phyloP scores from a whole-genome alignment of 345 rosid species.

The Sonneratia alba region DNA sequence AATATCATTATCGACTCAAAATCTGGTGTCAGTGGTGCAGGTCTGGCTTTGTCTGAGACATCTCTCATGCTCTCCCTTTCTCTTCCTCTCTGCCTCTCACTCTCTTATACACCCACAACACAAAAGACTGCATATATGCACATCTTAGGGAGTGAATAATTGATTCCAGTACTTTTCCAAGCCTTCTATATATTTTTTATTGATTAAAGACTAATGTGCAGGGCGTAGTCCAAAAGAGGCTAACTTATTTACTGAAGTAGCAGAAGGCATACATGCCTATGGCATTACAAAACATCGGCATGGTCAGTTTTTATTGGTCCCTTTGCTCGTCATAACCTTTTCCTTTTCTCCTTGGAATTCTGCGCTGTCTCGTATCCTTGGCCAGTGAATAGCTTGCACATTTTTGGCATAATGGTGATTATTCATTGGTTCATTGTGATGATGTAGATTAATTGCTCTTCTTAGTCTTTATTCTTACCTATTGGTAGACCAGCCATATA shows the following conservation, averaged over 20 bases:
- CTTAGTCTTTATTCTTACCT: background rate
- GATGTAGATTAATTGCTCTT: background rate
- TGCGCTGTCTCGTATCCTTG: background rate
- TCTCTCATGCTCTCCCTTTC: background rate
- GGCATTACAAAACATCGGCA: constrained; percentile 91
- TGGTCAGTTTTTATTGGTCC: constrained; percentile 35
- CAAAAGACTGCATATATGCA: background rate
- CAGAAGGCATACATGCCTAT: constrained; percentile 88
- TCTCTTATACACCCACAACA: background rate
- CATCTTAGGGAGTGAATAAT: background rate
- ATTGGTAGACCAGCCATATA: background rate
- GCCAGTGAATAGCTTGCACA: background rate
- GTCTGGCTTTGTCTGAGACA: constrained; percentile 25
- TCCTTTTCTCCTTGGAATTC: background rate
- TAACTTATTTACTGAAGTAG: constrained; percentile 69
- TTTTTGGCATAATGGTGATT: background rate
- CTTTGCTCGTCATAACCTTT: background rate
- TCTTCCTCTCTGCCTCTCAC: background rate
- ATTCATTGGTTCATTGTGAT: background rate
- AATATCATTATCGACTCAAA: constrained; percentile 79
- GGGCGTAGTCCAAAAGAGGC: constrained; percentile 96
- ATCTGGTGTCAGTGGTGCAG: constrained; percentile 99
- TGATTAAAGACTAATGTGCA: constrained; percentile 18
- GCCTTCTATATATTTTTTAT: constrained; percentile 1
- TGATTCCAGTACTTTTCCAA: constrained; percentile 8